phyloP scores from a whole-genome alignment of 163 green algal species.

The Prototheca wickerhamii region DNA sequence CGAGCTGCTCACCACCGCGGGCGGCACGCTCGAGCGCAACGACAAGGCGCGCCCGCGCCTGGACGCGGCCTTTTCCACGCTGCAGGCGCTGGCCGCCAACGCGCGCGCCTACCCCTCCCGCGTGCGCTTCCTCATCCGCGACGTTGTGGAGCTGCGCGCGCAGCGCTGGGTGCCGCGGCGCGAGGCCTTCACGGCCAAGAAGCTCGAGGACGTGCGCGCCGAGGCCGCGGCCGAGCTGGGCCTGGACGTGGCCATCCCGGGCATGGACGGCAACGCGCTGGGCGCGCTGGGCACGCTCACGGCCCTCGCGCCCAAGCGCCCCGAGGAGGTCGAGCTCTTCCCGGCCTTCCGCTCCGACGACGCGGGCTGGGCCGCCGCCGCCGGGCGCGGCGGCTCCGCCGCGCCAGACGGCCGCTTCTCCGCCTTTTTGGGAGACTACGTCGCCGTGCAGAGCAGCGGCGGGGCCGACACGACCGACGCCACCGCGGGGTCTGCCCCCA shows the following conservation, averaged over 20 bases:
- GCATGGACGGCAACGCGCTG: constrained; percentile 29
- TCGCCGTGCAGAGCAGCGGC: constrained; percentile 18
- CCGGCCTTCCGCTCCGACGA: constrained; percentile 38
- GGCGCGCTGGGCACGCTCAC: constrained; percentile 6
- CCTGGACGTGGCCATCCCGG: constrained; percentile 46
- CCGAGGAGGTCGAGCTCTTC: constrained; percentile 69
- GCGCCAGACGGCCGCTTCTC: constrained; percentile 21
- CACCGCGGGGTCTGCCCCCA: constrained; percentile 2
- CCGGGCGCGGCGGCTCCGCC: background rate
- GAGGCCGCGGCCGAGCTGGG: constrained; percentile 84
- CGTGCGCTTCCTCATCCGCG: constrained; percentile 77
- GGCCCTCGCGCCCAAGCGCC: constrained; percentile 16
- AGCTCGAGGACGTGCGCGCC: constrained; percentile 80
- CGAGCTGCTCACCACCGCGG: constrained; percentile 72
- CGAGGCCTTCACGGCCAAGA: constrained; percentile 69
- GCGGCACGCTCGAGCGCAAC: constrained; percentile 52
- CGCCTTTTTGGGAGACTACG: constrained; percentile 60
- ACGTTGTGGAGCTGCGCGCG: constrained; percentile 70
- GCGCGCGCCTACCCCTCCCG: constrained; percentile 49
- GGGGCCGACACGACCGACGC: background rate
- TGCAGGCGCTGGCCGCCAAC: constrained; percentile 46
- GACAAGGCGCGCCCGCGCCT: constrained; percentile 49
- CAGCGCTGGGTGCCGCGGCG: constrained; percentile 33
- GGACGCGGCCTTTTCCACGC: constrained; percentile 62
- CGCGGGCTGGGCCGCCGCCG: constrained; percentile 10